Evolutionary conservation across 2,329 filamentous ascomycete genomes (phyloP).

Genomic region (Venturiaceae sp.): DNA sequence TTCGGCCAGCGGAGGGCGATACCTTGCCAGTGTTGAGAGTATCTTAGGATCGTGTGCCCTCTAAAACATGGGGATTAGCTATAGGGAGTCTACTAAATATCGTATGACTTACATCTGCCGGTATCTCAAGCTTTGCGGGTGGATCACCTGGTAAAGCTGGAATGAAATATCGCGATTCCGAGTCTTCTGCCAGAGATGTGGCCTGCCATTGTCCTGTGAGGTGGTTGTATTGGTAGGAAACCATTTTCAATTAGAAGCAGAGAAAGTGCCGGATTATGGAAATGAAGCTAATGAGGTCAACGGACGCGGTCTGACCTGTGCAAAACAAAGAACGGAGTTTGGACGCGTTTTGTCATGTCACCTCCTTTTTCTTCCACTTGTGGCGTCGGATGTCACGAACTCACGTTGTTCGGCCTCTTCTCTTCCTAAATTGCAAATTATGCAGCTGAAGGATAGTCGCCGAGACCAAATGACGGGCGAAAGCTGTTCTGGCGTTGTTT

Average conservation of each 20-base stretch:
- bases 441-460: too few species aligned
- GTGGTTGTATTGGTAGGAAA: slow-evolving; percentile 4
- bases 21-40: not conserved
- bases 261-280: not conserved
- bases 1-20: slow-evolving; percentile 2
- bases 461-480: too few species aligned
- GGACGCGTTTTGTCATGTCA: not conserved
- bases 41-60: slow-evolving; percentile 4
- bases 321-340: not conserved
- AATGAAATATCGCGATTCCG: not conserved
- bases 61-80: not conserved
- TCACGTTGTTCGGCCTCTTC: too few species aligned
- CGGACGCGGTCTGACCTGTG: not conserved
- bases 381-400: not conserved
- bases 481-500: too few species aligned
- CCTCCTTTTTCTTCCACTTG: not conserved
- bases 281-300: not conserved
- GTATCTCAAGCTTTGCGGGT: slow-evolving; percentile 2
- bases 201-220: not conserved
- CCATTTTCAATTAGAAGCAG: not conserved
- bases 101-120: not conserved
- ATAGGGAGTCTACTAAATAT: not conserved
- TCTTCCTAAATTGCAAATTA: too few species aligned
- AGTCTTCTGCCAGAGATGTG: not conserved
- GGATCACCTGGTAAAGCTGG: slow-evolving; percentile 1